These are phyloP conservation scores for Protomyces macrosporus DNA, from an alignment of 1,139 yeast species.

Conservation along the genomic window DNA sequence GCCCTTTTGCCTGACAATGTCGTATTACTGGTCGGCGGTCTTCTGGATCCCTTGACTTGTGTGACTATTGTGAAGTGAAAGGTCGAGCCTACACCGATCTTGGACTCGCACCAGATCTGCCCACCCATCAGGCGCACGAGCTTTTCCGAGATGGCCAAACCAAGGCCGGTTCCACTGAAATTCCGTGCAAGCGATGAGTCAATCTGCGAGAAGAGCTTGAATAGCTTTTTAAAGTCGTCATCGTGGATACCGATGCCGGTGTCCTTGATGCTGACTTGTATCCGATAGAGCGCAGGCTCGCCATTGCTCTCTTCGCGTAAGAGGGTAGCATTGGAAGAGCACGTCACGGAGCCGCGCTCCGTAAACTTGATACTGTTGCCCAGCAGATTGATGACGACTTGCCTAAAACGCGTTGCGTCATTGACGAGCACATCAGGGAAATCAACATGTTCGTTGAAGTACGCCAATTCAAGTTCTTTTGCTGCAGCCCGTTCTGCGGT, in stretches of 20 bases:
- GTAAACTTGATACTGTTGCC: constrained; percentile 85
- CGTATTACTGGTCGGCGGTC: background rate
- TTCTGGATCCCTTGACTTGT: background rate
- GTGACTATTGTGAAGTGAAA: constrained; percentile 43
- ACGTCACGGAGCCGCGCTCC: constrained; percentile 56
- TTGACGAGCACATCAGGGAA: constrained; percentile 67
- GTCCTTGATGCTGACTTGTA: constrained; percentile 61
- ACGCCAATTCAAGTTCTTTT: constrained; percentile 27
- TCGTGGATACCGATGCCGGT: constrained; percentile 61
- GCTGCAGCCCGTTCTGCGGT: constrained; percentile 22
- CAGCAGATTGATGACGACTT: constrained; percentile 80
- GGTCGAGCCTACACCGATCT: constrained; percentile 51
- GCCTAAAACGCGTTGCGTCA: constrained; percentile 83
- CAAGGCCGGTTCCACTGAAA: constrained; percentile 59
- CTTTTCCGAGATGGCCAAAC: constrained; percentile 38
- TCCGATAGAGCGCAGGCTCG: constrained; percentile 37
- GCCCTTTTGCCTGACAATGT: constrained; percentile 3
- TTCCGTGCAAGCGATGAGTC: constrained; percentile 56
- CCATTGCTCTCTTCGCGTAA: background rate
- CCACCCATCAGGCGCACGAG: constrained; percentile 53
- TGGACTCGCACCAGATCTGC: constrained; percentile 48
- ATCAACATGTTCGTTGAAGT: constrained; percentile 20
- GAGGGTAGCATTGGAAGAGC: constrained; percentile 29
- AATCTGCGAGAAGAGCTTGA: constrained; percentile 57
- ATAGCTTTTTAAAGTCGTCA: constrained; percentile 47